Conservation (phyloP, 345 rosid genomes). For the Rhizophora apiculata region DNA sequence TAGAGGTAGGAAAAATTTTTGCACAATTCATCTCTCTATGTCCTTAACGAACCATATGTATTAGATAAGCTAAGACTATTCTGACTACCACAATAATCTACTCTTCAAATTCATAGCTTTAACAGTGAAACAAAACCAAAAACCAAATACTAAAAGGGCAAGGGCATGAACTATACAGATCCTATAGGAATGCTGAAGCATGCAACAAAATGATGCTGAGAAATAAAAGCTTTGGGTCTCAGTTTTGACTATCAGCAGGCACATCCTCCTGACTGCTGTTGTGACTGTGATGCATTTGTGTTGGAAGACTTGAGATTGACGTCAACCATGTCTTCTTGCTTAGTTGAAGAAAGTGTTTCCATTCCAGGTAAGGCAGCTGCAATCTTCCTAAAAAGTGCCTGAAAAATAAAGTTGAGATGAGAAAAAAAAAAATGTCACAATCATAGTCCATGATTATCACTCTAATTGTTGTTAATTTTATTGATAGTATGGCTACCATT, state of each 20-base stretch:
- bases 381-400: constrained; percentile 85
- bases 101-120: constrained; percentile 12
- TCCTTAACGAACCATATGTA: constrained; percentile 14
- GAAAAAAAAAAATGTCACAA: background rate
- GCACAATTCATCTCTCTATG: constrained; percentile 17
- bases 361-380: constrained; percentile 93
- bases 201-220: background rate
- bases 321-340: constrained; percentile 93
- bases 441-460: too few relatives aligned
- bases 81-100: constrained; percentile 20
- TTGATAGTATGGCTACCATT: too few relatives aligned
- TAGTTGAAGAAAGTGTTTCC: constrained; percentile 86
- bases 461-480: too few relatives aligned
- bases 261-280: constrained; percentile 76
- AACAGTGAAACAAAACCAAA: constrained; percentile 16
- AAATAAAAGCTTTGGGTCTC: constrained; percentile 7
- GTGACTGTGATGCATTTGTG: constrained; percentile 55
- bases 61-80: constrained; percentile 25
- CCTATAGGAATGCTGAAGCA: constrained; percentile 7
- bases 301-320: constrained; percentile 83
- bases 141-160: constrained; percentile 24
- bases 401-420: constrained; percentile 9
- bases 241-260: constrained; percentile 44
- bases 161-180: constrained; percentile 29
- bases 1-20: constrained; percentile 9